A percentile compares a stretch with the other conserved stretches of the same genome.
phyloP scores from a whole-genome alignment of 331 rosid species.

The Acacia pycnantha region DNA sequence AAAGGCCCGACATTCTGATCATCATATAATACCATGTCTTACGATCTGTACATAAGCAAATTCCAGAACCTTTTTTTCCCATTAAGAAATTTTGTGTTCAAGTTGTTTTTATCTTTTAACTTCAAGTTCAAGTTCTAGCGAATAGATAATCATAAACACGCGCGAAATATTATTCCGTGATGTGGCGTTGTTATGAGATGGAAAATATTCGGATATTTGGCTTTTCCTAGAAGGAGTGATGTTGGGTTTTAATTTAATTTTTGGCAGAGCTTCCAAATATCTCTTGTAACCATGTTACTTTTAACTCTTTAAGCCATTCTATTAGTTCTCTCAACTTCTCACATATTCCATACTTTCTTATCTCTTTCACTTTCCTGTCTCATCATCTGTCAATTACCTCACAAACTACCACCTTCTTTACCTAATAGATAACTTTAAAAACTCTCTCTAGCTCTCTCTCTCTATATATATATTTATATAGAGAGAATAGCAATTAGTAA shows the following conservation, averaged over 20 bases:
- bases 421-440: not conserved
- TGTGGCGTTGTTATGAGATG: not conserved
- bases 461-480: too few species aligned
- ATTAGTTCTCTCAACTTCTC: not conserved
- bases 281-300: constrained; percentile 24
- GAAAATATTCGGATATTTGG: not conserved
- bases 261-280: not conserved
- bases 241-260: not conserved
- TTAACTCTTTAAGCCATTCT: constrained; percentile 9
- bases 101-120: not conserved
- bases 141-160: not conserved
- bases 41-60: not conserved
- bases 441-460: not conserved
- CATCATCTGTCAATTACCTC: constrained; percentile 12
- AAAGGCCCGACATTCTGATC: constrained; percentile 41
- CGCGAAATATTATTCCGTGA: not conserved
- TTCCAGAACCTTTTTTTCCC: not conserved
- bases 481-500: too few species aligned
- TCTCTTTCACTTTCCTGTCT: constrained; percentile 23
- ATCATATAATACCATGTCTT: constrained; percentile 7
- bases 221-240: not conserved
- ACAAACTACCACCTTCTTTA: constrained; percentile 6
- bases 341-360: not conserved
- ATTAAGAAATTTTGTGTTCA: not conserved
- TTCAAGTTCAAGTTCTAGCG: not conserved